Base-by-base conservation (phyloP, 352 stramenopile species). In the Phytophthora sp. region DNA sequence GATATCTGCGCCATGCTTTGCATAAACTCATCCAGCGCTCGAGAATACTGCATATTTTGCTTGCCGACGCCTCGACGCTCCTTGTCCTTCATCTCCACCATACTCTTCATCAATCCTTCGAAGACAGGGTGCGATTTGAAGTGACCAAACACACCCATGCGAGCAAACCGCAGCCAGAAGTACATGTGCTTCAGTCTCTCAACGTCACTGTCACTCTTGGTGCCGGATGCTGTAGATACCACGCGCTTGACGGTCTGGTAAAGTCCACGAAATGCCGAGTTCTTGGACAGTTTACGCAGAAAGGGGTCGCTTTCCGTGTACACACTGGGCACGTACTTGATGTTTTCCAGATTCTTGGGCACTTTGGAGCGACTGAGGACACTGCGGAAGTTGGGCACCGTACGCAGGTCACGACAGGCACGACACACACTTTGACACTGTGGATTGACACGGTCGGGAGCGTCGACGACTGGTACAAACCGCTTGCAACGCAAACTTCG, bases 21-120 rank as follows among this genome's bases (percentile, higher is more conserved):
- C 81, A 94, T 88, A 33, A 94, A 94, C 9, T 81, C 81, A 51
- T 94, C 86, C 55, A 94, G 57, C 7, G 81, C 63, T 52, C 69
- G 72, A 1, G 86, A 77, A 62, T 94, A 94, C 66, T 88, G 77
- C 86, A 93, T 94, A 57, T 94, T 94, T 41, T 94, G 86, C 66
- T 92, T 94, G 23, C 86, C 86, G 11, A 92, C 86, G 16, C 86
- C 86, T 39, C 86, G 84, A 2, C 80, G 84, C 53, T 89, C 80
- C 55, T 92, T 91, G 66, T 94, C 86, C 55, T 94, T 94, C 7
- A 91, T 64, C 53, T 93, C 84, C 35, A 93, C 77, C 81, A 94
- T 91, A 62, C 83, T 92, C 52, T 83, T 81, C 26, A 93, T 76
- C 1, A 94, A 66, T 16, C 81, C 84, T 76, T 91, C 86, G 42